A percentile compares a stretch with the other conserved stretches of the same genome.
phyloP scores from a whole-genome alignment of 2,329 filamentous ascomycete genomes.

The Colletotrichum cereale region DNA sequence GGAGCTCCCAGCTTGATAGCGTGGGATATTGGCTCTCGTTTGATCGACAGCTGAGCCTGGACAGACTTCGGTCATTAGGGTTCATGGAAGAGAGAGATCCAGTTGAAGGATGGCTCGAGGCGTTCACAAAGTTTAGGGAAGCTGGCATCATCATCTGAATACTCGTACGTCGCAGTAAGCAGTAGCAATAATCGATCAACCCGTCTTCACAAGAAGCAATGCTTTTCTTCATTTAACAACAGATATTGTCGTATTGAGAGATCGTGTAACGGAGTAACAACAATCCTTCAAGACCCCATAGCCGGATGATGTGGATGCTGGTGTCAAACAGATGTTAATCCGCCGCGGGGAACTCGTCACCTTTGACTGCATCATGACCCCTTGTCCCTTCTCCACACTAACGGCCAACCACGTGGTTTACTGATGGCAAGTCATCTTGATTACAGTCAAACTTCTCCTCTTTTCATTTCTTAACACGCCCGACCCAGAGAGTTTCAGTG shows the following conservation, averaged over 20 bases:
- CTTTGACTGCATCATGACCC: neutral
- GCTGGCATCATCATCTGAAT: slow-evolving; percentile 53
- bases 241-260: slow-evolving; percentile 31
- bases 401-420: slow-evolving; percentile 24
- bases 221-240: slow-evolving; percentile 21
- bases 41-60: slow-evolving; percentile 59
- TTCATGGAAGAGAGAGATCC: slow-evolving; percentile 55
- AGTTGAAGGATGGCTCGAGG: slow-evolving; percentile 55
- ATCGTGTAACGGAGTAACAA: slow-evolving; percentile 25
- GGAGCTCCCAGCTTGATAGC: slow-evolving; percentile 55
- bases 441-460: slow-evolving; percentile 31
- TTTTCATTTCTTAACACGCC: slow-evolving; percentile 17
- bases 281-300: slow-evolving; percentile 24
- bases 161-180: neutral
- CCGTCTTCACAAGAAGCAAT: neutral
- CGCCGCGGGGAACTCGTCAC: neutral
- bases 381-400: slow-evolving; percentile 27
- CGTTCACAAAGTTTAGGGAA: slow-evolving; percentile 56
- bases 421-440: slow-evolving; percentile 9
- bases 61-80: slow-evolving; percentile 53
- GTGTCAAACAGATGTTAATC: slow-evolving; percentile 22
- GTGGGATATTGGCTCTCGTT: slow-evolving; percentile 62
- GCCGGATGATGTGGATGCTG: slow-evolving; percentile 14
- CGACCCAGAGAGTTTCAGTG: neutral
- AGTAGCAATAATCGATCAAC: neutral